Conservation (phyloP, 805 yeast genomes). For the Candida awuae region DNA sequence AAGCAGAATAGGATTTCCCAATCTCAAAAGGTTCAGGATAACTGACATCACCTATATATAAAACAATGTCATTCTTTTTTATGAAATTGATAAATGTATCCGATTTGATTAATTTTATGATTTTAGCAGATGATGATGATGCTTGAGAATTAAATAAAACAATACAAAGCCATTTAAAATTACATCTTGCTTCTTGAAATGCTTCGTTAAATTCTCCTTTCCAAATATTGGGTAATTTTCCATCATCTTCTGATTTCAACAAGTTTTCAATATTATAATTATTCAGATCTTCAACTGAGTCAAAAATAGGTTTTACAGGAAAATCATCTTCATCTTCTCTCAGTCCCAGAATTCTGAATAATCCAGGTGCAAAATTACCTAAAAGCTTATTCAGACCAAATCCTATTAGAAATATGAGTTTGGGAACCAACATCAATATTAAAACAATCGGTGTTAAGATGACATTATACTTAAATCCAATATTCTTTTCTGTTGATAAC, state of each 20-base stretch:
- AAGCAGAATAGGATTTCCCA: conserved; percentile 45
- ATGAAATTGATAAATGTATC: conserved; percentile 31
- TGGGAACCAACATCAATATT: conserved; percentile 49
- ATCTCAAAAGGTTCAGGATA: conserved; percentile 62
- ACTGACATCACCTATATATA: conserved; percentile 58
- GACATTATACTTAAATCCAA: not conserved
- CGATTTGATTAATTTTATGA: conserved; percentile 30
- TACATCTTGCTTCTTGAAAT: conserved; percentile 30
- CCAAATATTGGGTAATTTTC: conserved; percentile 22
- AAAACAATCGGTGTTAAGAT: conserved; percentile 37
- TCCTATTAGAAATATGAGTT: conserved; percentile 31
- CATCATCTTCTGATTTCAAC: conserved; percentile 20
- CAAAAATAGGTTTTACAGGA: conserved; percentile 25
- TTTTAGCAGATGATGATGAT: conserved; percentile 29
- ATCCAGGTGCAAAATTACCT: conserved; percentile 29
- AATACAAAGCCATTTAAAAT: conserved; percentile 45
- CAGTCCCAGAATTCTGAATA: conserved; percentile 24
- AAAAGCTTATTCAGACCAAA: conserved; percentile 31
- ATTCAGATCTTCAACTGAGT: conserved; percentile 15
- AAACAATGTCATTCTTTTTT: conserved; percentile 37
- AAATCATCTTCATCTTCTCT: conserved; percentile 24
- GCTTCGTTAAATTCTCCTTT: conserved; percentile 37
- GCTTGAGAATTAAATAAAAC: conserved; percentile 42
- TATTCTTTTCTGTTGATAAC: conserved; percentile 3
- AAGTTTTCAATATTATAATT: conserved; percentile 14